These are phyloP conservation scores for Cetraspora pellucida DNA, from an alignment of 192 early-diverging fungal species.

Conservation along the genomic window DNA sequence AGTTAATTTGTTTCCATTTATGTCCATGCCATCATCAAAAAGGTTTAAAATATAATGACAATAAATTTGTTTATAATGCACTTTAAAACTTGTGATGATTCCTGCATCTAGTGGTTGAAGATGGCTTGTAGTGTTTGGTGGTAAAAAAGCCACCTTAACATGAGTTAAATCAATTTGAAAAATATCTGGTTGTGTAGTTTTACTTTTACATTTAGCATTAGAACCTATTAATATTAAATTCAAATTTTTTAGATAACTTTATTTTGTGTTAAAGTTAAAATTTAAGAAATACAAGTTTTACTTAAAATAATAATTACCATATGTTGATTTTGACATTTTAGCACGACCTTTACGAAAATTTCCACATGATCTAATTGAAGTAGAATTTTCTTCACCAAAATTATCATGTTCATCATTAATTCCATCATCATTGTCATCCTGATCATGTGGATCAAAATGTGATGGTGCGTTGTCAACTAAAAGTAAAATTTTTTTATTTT, in stretches of 20 bases:
- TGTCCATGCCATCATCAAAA: slow-evolving; percentile 12
- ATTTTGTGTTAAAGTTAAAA: too few species aligned
- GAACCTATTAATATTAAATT: background rate
- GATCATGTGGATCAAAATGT: background rate
- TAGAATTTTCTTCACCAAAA: background rate
- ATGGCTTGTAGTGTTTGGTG: background rate
- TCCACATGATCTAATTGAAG: background rate
- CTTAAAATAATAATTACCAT: too few species aligned
- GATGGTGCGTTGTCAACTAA: slow-evolving; percentile 12
- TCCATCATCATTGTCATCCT: background rate
- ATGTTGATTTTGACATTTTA: too few species aligned
- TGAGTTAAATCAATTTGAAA: background rate
- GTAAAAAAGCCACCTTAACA: background rate
- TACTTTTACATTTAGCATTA: background rate
- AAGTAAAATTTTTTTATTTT: slow-evolving; percentile 17
- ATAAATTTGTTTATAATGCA: slow-evolving; percentile 13
- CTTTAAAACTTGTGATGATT: background rate
- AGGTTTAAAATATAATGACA: background rate
- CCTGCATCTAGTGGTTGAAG: background rate
- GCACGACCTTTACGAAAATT: background rate
- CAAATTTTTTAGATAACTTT: background rate
- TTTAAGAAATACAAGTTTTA: too few species aligned
- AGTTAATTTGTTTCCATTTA: background rate
- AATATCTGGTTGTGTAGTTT: too few species aligned
- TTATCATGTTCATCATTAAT: background rate